A percentile compares a stretch with the other conserved stretches of the same genome.
Conservation (phyloP, 164 flowering plant genomes). For the Annona cherimola region DNA sequence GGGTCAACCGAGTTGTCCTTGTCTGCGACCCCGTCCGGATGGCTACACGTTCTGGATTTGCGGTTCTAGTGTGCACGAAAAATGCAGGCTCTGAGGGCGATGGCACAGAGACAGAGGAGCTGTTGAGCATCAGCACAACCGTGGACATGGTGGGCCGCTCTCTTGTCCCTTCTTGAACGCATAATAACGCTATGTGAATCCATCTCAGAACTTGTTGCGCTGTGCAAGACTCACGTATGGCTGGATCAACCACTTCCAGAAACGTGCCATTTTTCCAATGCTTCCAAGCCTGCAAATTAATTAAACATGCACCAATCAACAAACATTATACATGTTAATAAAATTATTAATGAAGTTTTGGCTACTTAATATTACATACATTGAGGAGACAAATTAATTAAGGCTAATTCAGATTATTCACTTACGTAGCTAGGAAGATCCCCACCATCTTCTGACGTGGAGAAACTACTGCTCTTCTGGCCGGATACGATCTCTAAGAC, state of each 20-base stretch:
- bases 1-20: too few relatives aligned
- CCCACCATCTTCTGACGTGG: background rate
- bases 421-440: conserved; percentile 1
- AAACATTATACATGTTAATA: too few relatives aligned
- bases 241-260: conserved; percentile 23
- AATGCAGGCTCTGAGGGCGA: conserved; percentile 42
- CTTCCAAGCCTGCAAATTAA: background rate
- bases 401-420: background rate
- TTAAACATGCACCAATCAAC: background rate
- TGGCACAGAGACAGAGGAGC: conserved; percentile 24
- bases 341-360: background rate
- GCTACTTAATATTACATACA: background rate
- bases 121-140: conserved; percentile 37
- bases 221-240: background rate
- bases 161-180: conserved; percentile 34
- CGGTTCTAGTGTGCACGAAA: conserved; percentile 5
- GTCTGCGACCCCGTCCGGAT: too few relatives aligned
- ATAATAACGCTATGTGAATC: conserved; percentile 40
- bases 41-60: too few relatives aligned
- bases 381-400: background rate
- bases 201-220: conserved; percentile 30
- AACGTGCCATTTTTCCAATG: conserved; percentile 5
- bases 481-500: conserved; percentile 4
- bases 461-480: background rate
- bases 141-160: conserved; percentile 43